Conservation (phyloP, 176 grass and related monocot species). For the Tillandsia fasciculata region DNA sequence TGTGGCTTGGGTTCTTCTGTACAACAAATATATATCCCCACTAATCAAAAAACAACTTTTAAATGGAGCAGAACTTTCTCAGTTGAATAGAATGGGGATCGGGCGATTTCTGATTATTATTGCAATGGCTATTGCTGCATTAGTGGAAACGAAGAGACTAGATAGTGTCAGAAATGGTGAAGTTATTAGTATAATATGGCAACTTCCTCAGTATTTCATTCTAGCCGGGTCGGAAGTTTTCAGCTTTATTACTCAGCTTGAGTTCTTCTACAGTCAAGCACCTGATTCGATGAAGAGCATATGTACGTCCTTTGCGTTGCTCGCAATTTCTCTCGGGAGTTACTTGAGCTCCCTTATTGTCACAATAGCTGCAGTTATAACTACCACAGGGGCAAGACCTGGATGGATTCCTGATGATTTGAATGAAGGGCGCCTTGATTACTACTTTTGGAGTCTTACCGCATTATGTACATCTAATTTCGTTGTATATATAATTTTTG, state of each 20-base stretch:
- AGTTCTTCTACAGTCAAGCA: slow-evolving; percentile 81
- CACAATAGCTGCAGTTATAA: slow-evolving; percentile 36
- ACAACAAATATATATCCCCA: slow-evolving; percentile 47
- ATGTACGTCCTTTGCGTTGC: slow-evolving; percentile 60
- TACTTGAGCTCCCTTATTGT: slow-evolving; percentile 73
- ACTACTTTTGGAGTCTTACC: slow-evolving; percentile 57
- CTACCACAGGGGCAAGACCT: slow-evolving; percentile 16
- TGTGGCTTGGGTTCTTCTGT: slow-evolving; percentile 46
- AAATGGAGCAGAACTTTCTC: slow-evolving; percentile 21
- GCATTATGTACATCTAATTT: slow-evolving; percentile 57
- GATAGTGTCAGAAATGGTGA: slow-evolving; percentile 3
- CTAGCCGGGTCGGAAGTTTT: slow-evolving; percentile 56
- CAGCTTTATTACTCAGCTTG: slow-evolving; percentile 54
- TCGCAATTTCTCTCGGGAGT: slow-evolving; percentile 57
- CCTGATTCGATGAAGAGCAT: slow-evolving; percentile 84
- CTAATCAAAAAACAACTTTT: slow-evolving; percentile 14
- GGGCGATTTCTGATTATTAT: slow-evolving; percentile 51
- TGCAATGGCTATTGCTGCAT: slow-evolving; percentile 42
- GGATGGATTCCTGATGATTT: slow-evolving; percentile 81
- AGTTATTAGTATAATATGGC: slow-evolving; percentile 45
- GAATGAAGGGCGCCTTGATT: slow-evolving; percentile 70
- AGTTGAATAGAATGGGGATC: slow-evolving; percentile 80
- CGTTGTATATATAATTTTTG: slow-evolving; percentile 39
- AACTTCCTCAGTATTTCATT: slow-evolving; percentile 62
- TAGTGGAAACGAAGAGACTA: slow-evolving; percentile 45